Evolutionary conservation across 2,329 filamentous ascomycete genomes (phyloP).

Genomic region (Clonostachys sp.): DNA sequence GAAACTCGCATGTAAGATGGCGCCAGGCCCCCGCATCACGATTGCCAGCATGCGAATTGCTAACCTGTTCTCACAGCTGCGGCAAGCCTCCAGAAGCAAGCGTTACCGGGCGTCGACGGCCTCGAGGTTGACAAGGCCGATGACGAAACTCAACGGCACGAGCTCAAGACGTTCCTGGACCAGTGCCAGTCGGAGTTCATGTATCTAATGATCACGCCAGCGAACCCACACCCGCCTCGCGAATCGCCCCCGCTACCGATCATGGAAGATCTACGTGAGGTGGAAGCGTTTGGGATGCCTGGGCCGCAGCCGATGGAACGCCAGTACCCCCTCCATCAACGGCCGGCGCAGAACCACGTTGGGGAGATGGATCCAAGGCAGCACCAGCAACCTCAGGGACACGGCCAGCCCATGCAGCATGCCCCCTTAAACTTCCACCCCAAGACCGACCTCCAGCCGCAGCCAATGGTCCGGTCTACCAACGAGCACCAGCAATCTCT

Average conservation of each 20-base stretch:
- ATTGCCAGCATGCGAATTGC: too few relatives aligned
- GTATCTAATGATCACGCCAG: slow-evolving; percentile 63
- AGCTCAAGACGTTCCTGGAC: slow-evolving; percentile 58
- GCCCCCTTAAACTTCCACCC: slow-evolving; percentile 21
- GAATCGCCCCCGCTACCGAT: slow-evolving; percentile 55
- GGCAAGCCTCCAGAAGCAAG: slow-evolving; percentile 38
- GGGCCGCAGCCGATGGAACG: slow-evolving; percentile 32
- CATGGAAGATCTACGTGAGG: slow-evolving; percentile 55
- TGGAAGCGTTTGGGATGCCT: slow-evolving; percentile 45
- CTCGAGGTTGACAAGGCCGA: slow-evolving; percentile 41
- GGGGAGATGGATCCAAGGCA: slow-evolving; percentile 50
- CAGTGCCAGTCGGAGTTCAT: slow-evolving; percentile 63
- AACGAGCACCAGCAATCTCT: slow-evolving; percentile 40
- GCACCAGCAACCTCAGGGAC: slow-evolving; percentile 48
- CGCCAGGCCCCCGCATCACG: too few relatives aligned
- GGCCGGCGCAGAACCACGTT: slow-evolving; percentile 50
- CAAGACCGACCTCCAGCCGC: slow-evolving; percentile 35
- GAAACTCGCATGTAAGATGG: slow-evolving; percentile 44
- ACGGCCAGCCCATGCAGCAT: slow-evolving; percentile 51
- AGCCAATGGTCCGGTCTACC: slow-evolving; percentile 48
- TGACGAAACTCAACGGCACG: slow-evolving; percentile 44
- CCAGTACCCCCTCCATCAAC: slow-evolving; percentile 28
- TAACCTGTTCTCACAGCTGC: slow-evolving; percentile 1
- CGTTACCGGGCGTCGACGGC: slow-evolving; percentile 36
- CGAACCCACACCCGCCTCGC: slow-evolving; percentile 61